A percentile compares a stretch with the other conserved stretches of the same genome.
Evolutionary conservation across 2,329 filamentous ascomycete genomes (phyloP).

Genomic region (Hyphodiscus sp.): DNA sequence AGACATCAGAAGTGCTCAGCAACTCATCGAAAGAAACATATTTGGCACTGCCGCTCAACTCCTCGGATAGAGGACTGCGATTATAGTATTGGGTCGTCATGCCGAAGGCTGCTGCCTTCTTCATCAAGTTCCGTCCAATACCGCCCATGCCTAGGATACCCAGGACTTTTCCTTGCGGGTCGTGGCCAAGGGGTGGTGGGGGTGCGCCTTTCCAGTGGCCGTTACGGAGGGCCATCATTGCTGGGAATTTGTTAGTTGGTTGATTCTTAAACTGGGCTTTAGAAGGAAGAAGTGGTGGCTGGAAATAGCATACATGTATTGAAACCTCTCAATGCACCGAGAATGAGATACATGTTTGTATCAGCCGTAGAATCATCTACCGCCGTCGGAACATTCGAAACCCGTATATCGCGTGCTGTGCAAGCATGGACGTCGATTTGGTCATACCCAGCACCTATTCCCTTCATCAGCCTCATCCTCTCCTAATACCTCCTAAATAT

Average conservation of each 20-base stretch:
- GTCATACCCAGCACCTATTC: slow-evolving; percentile 73
- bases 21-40: slow-evolving; percentile 71
- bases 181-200: slow-evolving; percentile 58
- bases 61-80: slow-evolving; percentile 51
- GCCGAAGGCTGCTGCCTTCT: slow-evolving; percentile 67
- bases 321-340: slow-evolving; percentile 73
- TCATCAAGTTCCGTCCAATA: slow-evolving; percentile 71
- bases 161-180: slow-evolving; percentile 71
- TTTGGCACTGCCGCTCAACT: slow-evolving; percentile 49
- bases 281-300: background rate
- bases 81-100: slow-evolving; percentile 75
- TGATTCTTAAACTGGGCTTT: background rate
- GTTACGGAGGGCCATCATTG: slow-evolving; percentile 58
- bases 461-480: background rate
- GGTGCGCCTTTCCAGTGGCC: slow-evolving; percentile 61
- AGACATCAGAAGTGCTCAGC: slow-evolving; percentile 62
- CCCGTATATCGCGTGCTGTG: slow-evolving; percentile 56
- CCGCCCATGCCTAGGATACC: slow-evolving; percentile 84
- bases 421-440: slow-evolving; percentile 70
- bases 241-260: slow-evolving; percentile 9
- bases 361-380: slow-evolving; percentile 83
- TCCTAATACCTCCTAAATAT: background rate
- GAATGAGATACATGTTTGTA: slow-evolving; percentile 70
- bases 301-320: slow-evolving; percentile 38
- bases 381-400: slow-evolving; percentile 76